Evolutionary conservation across 495 filamentous ascomycete species (phyloP).

Genomic region (Penicillium herquei): DNA sequence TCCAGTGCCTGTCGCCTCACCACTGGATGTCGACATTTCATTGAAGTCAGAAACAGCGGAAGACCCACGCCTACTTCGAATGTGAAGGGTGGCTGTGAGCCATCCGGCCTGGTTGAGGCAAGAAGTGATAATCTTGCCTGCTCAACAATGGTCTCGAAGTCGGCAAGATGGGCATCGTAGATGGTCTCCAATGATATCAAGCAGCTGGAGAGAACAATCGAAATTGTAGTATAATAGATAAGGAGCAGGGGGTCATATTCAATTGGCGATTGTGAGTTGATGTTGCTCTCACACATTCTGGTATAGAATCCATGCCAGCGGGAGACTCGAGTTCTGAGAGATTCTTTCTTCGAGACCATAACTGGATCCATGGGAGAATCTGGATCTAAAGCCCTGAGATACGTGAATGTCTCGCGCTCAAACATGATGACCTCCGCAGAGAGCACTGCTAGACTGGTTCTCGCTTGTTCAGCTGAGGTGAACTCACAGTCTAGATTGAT

Average conservation of each 20-base stretch:
- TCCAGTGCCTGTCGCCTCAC: conserved; percentile 26
- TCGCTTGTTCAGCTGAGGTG: conserved; percentile 16
- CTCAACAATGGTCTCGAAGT: conserved; percentile 28
- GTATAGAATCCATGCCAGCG: conserved; percentile 11
- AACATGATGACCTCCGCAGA: conserved; percentile 21
- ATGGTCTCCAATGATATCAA: conserved; percentile 11
- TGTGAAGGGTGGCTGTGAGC: conserved; percentile 28
- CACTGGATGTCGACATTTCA: conserved; percentile 29
- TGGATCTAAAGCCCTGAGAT: not conserved
- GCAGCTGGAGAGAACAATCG: conserved; percentile 12
- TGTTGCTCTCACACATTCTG: not conserved
- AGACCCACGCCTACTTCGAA: conserved; percentile 28
- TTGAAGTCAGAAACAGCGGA: conserved; percentile 24
- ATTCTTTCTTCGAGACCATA: conserved; percentile 7
- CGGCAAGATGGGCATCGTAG: conserved; percentile 21
- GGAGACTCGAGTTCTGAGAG: conserved; percentile 6
- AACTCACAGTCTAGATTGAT: not conserved
- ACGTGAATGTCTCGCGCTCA: conserved; percentile 11
- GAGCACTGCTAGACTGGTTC: conserved; percentile 13
- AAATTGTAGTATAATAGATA: conserved; percentile 7
- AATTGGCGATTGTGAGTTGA: not conserved
- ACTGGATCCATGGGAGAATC: conserved; percentile 1
- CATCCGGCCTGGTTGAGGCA: conserved; percentile 15
- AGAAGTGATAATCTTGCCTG: conserved; percentile 19
- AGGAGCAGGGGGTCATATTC: conserved; percentile 14